Percentiles rank a stretch among this genome's conserved stretches.
Conservation (phyloP, 352 stramenopile species). For the Blastocystis sp. region DNA sequence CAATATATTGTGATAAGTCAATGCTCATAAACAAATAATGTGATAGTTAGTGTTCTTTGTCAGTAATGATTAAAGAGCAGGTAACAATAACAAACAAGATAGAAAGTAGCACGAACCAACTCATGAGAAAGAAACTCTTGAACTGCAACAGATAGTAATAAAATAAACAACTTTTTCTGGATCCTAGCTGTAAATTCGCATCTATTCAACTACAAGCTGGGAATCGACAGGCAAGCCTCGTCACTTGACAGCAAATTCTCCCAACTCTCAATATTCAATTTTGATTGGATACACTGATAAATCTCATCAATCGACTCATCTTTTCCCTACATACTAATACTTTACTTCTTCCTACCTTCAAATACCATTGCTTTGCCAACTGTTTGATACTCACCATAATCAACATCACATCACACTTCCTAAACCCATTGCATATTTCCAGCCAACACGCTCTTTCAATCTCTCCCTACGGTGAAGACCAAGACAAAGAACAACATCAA, state of each 20-base stretch:
- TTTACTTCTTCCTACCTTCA: not conserved
- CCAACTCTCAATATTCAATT: not conserved
- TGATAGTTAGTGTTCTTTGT: not conserved
- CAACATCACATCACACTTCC: not conserved
- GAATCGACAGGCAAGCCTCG: not conserved
- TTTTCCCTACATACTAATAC: not conserved
- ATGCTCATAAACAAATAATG: not conserved
- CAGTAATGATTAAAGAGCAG: too few relatives aligned
- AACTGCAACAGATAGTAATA: not conserved
- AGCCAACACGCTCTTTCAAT: constrained; percentile 54
- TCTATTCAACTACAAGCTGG: not conserved
- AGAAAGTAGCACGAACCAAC: not conserved
- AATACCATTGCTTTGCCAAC: constrained; percentile 38
- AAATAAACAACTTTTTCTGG: not conserved
- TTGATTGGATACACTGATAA: not conserved
- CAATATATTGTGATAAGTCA: constrained; percentile 24
- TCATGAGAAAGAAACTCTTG: not conserved
- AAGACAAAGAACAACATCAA: not conserved
- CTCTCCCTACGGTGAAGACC: not conserved
- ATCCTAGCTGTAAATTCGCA: not conserved
- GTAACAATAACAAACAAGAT: not conserved
- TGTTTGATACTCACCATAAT: constrained; percentile 24
- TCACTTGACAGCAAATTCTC: not conserved
- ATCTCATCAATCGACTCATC: constrained; percentile 20
- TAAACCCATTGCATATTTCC: constrained; percentile 4